Evolutionary conservation across 352 stramenopile species (phyloP), one percentile per base, ranked within the genome.

Genomic region (Plasmopara halstedii): DNA sequence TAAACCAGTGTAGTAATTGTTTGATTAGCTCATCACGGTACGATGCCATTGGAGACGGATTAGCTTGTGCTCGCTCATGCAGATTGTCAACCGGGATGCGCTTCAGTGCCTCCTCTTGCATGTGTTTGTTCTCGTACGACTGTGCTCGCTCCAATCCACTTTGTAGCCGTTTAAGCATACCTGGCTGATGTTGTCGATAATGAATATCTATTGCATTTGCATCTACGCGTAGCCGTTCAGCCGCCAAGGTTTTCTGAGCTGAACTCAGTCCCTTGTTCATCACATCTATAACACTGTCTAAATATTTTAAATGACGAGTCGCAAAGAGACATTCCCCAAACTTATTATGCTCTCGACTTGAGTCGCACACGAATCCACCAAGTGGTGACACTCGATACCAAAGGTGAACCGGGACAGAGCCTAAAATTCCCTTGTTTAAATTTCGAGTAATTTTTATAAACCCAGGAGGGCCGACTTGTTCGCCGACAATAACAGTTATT

Each of bases 1-100:
- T 96, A 49, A 96, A 96, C 85, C 85, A 96, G 26, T 82, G 67
- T 2, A 91, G 55, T 20, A 95, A 48, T 29, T 88, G 76, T 51
- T 71, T 79, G 10, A 88, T 45, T 3, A 93, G 57, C 39, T 90
- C 82, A 20, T 91, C 74, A 29, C 84, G 61, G 26, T 73, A 83
- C 9, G 44, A 46, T 3, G 71, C 50, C 48, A 70, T 73, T 13
- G 72, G 71, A 1, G 62, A 61, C 6, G 61, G 42, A 36, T 89
- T 85, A 3, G 60, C 63, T 21, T 58, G 69, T 15, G 76, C 77
- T n/a, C 73, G 70, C 37, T 82, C 74, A 18, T 88, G 61, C 2
- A 93, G 50, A n/a, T 50, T 57, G 19, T 70, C 42, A 1, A 89
- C 64, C 8, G 82, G 82, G 42, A 93, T 90, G 20, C 64, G 60